These are phyloP conservation scores for Diaporthe ampelina DNA, from an alignment of 2,329 filamentous ascomycete genomes.

Conservation along the genomic window DNA sequence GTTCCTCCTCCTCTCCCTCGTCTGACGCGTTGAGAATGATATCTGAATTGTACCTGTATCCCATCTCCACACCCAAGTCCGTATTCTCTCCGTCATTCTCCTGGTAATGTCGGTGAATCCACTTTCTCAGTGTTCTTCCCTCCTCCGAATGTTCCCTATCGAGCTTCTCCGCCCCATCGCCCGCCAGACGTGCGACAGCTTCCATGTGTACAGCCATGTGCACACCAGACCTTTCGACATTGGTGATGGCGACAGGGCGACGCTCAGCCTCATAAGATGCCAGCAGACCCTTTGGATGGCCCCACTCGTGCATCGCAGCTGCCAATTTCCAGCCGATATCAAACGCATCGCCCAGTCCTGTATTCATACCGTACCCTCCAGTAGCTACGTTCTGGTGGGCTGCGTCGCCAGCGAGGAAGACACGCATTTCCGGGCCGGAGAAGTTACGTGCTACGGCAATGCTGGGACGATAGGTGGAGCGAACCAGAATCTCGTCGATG, in stretches of 20 bases:
- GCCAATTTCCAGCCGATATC: slow-evolving; percentile 48
- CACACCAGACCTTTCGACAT: slow-evolving; percentile 30
- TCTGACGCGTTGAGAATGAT: background rate
- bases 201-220: slow-evolving; percentile 35
- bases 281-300: slow-evolving; percentile 33
- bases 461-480: slow-evolving; percentile 43
- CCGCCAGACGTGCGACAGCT: slow-evolving; percentile 40
- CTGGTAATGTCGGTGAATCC: slow-evolving; percentile 41
- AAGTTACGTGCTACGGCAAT: slow-evolving; percentile 38
- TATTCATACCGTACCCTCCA: slow-evolving; percentile 49
- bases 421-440: slow-evolving; percentile 1
- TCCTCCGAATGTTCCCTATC: slow-evolving; percentile 22
- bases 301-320: slow-evolving; percentile 40
- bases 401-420: slow-evolving; percentile 45
- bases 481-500: slow-evolving; percentile 46
- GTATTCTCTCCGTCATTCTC: slow-evolving; percentile 47
- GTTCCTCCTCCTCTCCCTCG: background rate
- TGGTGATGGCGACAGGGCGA: slow-evolving; percentile 31
- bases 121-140: slow-evolving; percentile 24
- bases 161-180: background rate
- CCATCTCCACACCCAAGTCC: slow-evolving; percentile 47
- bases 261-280: slow-evolving; percentile 43
- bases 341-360: slow-evolving; percentile 46
- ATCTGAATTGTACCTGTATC: slow-evolving; percentile 44
- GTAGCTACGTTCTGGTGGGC: slow-evolving; percentile 46